Percentiles rank a stretch among this genome's conserved stretches.
Conservation (phyloP, 495 filamentous ascomycete genomes). For the Talaromyces adpressus region DNA sequence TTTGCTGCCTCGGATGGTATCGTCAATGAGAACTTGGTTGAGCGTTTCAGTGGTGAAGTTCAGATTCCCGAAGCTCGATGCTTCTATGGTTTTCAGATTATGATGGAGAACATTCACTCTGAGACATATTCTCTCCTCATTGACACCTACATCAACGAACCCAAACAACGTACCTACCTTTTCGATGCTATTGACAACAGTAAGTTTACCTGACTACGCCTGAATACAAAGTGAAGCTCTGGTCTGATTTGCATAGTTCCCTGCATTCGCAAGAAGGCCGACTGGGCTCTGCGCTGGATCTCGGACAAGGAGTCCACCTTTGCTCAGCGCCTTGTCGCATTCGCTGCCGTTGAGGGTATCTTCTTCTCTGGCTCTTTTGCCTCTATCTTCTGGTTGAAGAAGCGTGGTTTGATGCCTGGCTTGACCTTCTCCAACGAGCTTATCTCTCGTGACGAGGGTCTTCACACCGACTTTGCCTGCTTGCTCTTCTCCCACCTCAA, state of each 20-base stretch:
- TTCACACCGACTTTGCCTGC: slow-evolving; percentile 99
- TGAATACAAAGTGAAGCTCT: neutral
- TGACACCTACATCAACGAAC: slow-evolving; percentile 99
- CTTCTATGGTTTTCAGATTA: slow-evolving; percentile 99
- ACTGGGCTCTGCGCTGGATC: slow-evolving; percentile 97
- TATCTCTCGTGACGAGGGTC: slow-evolving; percentile 98
- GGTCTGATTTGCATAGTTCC: slow-evolving; percentile 54
- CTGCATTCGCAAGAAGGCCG: slow-evolving; percentile 94
- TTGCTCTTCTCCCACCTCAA: slow-evolving; percentile 92
- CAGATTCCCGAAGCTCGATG: slow-evolving; percentile 97
- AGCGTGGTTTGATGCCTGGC: slow-evolving; percentile 97
- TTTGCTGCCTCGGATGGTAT: slow-evolving; percentile 99
- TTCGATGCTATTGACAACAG: slow-evolving; percentile 98
- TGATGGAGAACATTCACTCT: slow-evolving; percentile 99
- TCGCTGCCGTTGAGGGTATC: slow-evolving; percentile 97
- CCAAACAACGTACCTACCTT: slow-evolving; percentile 86
- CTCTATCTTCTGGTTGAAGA: slow-evolving; percentile 99
- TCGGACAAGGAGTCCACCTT: slow-evolving; percentile 87
- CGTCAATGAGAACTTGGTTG: slow-evolving; percentile 98
- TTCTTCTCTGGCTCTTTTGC: slow-evolving; percentile 99
- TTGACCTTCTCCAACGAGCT: slow-evolving; percentile 99
- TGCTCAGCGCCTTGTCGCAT: slow-evolving; percentile 90
- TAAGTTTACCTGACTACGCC: slow-evolving; percentile 31
- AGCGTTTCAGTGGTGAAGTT: slow-evolving; percentile 95
- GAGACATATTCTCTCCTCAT: slow-evolving; percentile 99